Evolutionary conservation across 306 rosid genomes (phyloP).

Genomic region (Cicer judaicum): DNA sequence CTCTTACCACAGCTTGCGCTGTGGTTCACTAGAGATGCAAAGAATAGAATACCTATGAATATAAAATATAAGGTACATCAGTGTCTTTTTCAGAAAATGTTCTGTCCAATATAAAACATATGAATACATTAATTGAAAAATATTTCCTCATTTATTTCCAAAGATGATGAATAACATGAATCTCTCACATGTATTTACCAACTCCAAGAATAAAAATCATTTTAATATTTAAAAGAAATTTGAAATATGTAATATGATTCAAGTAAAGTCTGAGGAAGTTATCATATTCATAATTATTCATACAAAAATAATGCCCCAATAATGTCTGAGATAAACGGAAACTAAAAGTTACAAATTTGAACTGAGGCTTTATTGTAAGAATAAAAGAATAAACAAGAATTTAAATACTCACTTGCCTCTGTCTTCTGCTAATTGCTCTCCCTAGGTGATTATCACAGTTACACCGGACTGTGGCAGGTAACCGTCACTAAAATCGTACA

Average conservation of each 20-base stretch:
- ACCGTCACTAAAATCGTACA: constrained; percentile 26
- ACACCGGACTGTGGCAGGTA: constrained; percentile 14
- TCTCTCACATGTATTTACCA: constrained; percentile 13
- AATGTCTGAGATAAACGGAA: constrained; percentile 11
- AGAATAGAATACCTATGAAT: constrained; percentile 18
- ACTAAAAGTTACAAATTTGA: constrained; percentile 30
- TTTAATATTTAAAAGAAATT: constrained; percentile 2
- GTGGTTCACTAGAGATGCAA: background rate
- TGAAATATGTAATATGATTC: constrained; percentile 12
- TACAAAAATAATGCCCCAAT: constrained; percentile 2
- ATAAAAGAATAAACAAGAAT: constrained; percentile 27
- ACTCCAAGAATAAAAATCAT: background rate
- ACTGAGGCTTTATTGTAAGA: constrained; percentile 21
- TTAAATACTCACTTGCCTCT: constrained; percentile 53
- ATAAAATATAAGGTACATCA: background rate
- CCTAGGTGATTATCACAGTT: constrained; percentile 10
- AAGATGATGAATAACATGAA: constrained; percentile 1
- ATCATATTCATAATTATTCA: background rate
- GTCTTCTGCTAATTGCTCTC: constrained; percentile 29
- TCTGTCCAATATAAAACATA: background rate
- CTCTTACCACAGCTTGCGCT: constrained; percentile 15
- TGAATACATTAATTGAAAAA: background rate
- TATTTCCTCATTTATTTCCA: constrained; percentile 15
- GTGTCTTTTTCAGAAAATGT: constrained; percentile 22
- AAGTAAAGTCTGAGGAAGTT: background rate